Evolutionary conservation across 495 filamentous ascomycete genomes (phyloP).

Genomic region (Penicillium herquei): DNA sequence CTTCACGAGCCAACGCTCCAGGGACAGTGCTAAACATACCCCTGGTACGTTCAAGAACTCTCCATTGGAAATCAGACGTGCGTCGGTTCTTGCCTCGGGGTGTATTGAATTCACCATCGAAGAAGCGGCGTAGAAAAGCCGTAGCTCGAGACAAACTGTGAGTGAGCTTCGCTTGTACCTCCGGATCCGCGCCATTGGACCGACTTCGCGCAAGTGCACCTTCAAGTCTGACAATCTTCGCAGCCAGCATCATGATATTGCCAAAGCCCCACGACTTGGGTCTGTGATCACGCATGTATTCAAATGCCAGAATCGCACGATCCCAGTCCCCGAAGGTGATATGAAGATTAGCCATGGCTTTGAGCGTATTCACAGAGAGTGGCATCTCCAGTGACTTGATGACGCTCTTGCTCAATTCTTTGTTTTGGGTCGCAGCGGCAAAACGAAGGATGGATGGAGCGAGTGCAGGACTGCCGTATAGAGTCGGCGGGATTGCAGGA

Average conservation of each 20-base stretch:
- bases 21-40: conserved; percentile 28
- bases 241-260: conserved; percentile 43
- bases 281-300: conserved; percentile 39
- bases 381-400: conserved; percentile 36
- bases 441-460: conserved; percentile 59
- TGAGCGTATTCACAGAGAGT: conserved; percentile 44
- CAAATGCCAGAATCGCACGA: conserved; percentile 41
- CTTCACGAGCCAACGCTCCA: conserved; percentile 22
- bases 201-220: conserved; percentile 16
- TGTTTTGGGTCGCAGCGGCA: conserved; percentile 51
- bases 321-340: conserved; percentile 49
- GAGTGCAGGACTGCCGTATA: conserved; percentile 49
- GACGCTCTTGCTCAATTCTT: conserved; percentile 43
- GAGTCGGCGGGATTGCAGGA: conserved; percentile 44
- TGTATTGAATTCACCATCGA: conserved; percentile 33
- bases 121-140: conserved; percentile 31
- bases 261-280: conserved; percentile 48
- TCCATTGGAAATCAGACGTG: conserved; percentile 25
- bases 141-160: conserved; percentile 25
- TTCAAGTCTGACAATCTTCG: conserved; percentile 41
- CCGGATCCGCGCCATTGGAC: not conserved
- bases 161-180: conserved; percentile 4
- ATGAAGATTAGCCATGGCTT: conserved; percentile 49
- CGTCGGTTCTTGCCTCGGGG: conserved; percentile 14
- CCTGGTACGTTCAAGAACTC: conserved; percentile 24